A percentile compares a stretch with the other conserved stretches of the same genome.
These are phyloP conservation scores for Parsonsia alboflavescens DNA, from an alignment of 257 asterid species.

Conservation along the genomic window DNA sequence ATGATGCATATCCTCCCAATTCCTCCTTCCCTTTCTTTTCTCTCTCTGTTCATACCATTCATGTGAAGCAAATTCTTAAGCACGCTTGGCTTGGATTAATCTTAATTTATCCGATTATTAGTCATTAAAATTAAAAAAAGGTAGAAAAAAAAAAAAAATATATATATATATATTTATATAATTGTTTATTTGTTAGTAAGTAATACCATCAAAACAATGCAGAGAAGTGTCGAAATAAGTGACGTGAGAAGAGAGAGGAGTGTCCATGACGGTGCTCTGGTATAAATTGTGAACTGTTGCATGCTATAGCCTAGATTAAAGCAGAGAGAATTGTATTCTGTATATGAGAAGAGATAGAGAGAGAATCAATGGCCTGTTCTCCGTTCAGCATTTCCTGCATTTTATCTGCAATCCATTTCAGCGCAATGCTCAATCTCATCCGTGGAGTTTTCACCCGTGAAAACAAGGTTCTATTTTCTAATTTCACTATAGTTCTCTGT, in stretches of 20 bases:
- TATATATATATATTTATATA: background rate
- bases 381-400: conserved; percentile 1
- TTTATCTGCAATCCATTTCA: background rate
- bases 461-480: background rate
- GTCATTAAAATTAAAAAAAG: too few species aligned
- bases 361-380: background rate
- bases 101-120: too few species aligned
- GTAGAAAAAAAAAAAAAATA: background rate
- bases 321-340: too few species aligned
- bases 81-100: too few species aligned
- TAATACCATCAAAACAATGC: conserved; percentile 6
- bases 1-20: too few species aligned
- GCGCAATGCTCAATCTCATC: background rate
- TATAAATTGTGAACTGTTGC: conserved; percentile 10
- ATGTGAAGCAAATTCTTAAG: too few species aligned
- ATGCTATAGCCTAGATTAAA: background rate
- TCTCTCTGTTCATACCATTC: conserved; percentile 1
- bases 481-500: too few species aligned
- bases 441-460: background rate
- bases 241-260: background rate
- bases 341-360: background rate
- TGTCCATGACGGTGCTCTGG: background rate
- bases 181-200: background rate
- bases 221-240: background rate
- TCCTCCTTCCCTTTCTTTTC: too few species aligned